Base-by-base conservation (phyloP, 108 stramenopile genomes). In the Seminavis robusta region DNA sequence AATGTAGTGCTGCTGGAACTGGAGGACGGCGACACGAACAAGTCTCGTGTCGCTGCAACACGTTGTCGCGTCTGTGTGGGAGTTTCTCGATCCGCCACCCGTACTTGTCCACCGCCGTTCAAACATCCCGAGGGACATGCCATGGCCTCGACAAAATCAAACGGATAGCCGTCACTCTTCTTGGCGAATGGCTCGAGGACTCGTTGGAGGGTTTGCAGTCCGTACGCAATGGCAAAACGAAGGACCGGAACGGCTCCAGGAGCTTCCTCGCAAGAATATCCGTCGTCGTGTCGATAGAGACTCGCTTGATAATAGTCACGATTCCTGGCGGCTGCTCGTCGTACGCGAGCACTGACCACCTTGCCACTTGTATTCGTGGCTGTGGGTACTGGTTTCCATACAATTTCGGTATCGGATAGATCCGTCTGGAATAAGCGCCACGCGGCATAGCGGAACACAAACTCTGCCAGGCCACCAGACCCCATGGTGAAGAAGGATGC, bases 41-140 rank as follows among this genome's bases (percentile, higher is more conserved):
- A 47, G 10, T 36, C 13, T 29, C 59, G 52, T 9, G 70, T 75
- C 34, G 69, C 57, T 43, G 32, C 51, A 36, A 90, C 77, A 4
- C 92, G 83, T 46, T 71, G 46, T 32, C 76, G 69, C 20, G 86
- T 93, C 52, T 93, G 84, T 1, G 78, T 67, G 0, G 92, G 88
- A n/a, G 81, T 85, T 69, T 93, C 92, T 40, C 81, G 65, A 33
- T 59, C 56, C 20, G 63, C 64, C 6, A 31, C 29, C 10, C 55
- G 48, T 23, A 86, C 63, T 58, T 93, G 92, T 38, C 98, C 98
- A 31, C 98, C 98, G 34, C 98, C 98, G 68, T 99, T 99, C 33
- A 88, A 63, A 61, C 98, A 98, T 24, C 98, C 98, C 23, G 81
- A 76, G 17, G 98, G 98, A 63, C 98, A 99, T 33, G 98, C 98